These are phyloP conservation scores for Mercurialis annua DNA, from an alignment of 345 rosid species.

Conservation along the genomic window DNA sequence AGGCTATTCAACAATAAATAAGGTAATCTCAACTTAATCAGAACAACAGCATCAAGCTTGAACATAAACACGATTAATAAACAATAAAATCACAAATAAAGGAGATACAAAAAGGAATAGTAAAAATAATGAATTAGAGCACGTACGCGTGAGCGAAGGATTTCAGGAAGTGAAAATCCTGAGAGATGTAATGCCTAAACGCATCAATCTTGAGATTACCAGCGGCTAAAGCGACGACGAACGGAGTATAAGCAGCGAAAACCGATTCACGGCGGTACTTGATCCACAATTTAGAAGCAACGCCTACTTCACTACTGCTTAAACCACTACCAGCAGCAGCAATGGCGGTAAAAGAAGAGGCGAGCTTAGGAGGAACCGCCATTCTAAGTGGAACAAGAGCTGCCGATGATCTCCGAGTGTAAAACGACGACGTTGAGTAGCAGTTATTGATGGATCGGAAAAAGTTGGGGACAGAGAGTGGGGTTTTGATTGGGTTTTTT, in stretches of 20 bases:
- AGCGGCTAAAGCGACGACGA: slow-evolving; percentile 66
- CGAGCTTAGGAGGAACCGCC: slow-evolving; percentile 22
- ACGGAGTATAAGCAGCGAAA: slow-evolving; percentile 73
- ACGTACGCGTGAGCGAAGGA: slow-evolving; percentile 91
- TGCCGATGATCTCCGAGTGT: slow-evolving; percentile 1
- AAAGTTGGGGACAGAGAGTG: slow-evolving; percentile 7
- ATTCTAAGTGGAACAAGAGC: slow-evolving; percentile 7
- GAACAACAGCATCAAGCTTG: not conserved
- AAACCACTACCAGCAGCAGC: not conserved
- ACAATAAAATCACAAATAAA: not conserved
- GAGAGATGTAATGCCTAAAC: slow-evolving; percentile 74
- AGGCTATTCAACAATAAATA: not conserved
- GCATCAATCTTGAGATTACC: slow-evolving; percentile 69
- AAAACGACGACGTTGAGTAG: not conserved
- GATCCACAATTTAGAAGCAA: slow-evolving; percentile 68
- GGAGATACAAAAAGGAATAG: not conserved
- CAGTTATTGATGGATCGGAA: not conserved
- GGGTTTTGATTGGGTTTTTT: slow-evolving; percentile 33
- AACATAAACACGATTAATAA: not conserved
- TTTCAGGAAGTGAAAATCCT: slow-evolving; percentile 81
- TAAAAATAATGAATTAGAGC: not conserved
- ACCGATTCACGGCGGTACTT: slow-evolving; percentile 59
- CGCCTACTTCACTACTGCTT: slow-evolving; percentile 41
- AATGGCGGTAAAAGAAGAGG: not conserved
- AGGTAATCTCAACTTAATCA: not conserved